Conservation (phyloP, 352 stramenopile species). For the Globisporangium abappressorium region DNA sequence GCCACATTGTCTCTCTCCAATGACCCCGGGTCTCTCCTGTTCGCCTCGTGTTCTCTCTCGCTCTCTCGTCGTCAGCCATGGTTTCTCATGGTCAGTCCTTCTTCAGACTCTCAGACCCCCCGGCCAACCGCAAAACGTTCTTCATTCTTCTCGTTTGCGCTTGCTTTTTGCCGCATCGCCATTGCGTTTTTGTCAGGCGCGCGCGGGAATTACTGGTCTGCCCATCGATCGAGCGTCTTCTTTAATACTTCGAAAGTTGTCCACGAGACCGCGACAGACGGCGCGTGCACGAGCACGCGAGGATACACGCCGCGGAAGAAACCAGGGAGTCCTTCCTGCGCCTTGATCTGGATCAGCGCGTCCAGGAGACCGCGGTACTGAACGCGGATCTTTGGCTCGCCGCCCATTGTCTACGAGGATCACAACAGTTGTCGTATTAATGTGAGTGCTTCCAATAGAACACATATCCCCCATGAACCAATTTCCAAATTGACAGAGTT, state of each 20-base stretch:
- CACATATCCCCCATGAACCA: neutral
- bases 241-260: conserved; percentile 98
- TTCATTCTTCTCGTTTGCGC: too few species aligned
- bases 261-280: conserved; percentile 98
- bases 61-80: neutral
- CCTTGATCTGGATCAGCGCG: conserved; percentile 84
- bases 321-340: conserved; percentile 90
- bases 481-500: neutral
- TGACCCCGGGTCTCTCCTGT: conserved; percentile 2
- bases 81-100: neutral
- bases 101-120: neutral
- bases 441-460: neutral
- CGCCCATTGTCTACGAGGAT: conserved; percentile 20
- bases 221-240: conserved; percentile 70
- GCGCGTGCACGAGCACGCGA: conserved; percentile 94
- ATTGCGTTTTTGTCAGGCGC: neutral
- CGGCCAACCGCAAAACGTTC: too few species aligned
- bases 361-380: conserved; percentile 78
- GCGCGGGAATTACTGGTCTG: conserved; percentile 15
- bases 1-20: conserved; percentile 8
- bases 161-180: neutral
- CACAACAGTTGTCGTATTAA: neutral
- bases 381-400: conserved; percentile 51
- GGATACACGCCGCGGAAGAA: conserved; percentile 96
- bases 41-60: neutral